A percentile compares a stretch with the other conserved stretches of the same genome.
phyloP scores from a whole-genome alignment of 192 early-diverging fungal genomes.

The Phlyctochytrium arcticum region DNA sequence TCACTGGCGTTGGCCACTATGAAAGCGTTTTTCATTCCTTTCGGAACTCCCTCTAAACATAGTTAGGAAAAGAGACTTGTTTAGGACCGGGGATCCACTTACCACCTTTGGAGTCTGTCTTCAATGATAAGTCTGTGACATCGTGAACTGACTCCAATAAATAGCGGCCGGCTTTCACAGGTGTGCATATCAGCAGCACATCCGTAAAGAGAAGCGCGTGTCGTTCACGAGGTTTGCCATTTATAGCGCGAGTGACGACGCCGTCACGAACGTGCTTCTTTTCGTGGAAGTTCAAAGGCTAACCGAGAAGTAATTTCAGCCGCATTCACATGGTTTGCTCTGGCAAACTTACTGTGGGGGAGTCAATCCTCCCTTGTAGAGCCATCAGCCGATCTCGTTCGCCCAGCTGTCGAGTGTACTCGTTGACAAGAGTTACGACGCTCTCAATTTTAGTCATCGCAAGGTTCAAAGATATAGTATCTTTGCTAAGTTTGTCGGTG shows the following conservation, averaged over 20 bases:
- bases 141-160: slow-evolving; percentile 31
- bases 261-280: slow-evolving; percentile 50
- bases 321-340: too few relatives aligned
- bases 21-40: slow-evolving; percentile 27
- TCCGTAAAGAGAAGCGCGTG: slow-evolving; percentile 48
- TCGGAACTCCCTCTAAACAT: slow-evolving; percentile 22
- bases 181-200: slow-evolving; percentile 44
- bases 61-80: not conserved
- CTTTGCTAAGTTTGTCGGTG: slow-evolving; percentile 44
- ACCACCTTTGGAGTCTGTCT: slow-evolving; percentile 25
- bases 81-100: not conserved
- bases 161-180: slow-evolving; percentile 29
- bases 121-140: slow-evolving; percentile 29
- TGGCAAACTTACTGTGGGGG: slow-evolving; percentile 24
- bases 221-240: slow-evolving; percentile 44
- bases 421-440: slow-evolving; percentile 50
- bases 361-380: slow-evolving; percentile 42
- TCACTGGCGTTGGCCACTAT: slow-evolving; percentile 2
- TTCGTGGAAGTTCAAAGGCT: slow-evolving; percentile 42
- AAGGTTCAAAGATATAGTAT: slow-evolving; percentile 35
- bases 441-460: slow-evolving; percentile 52
- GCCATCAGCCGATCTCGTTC: slow-evolving; percentile 40
- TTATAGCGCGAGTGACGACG: slow-evolving; percentile 13
- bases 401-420: slow-evolving; percentile 47
- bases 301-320: not conserved